These are phyloP conservation scores for Prunus yedoensis DNA, from an alignment of 331 rosid genomes.

Conservation along the genomic window DNA sequence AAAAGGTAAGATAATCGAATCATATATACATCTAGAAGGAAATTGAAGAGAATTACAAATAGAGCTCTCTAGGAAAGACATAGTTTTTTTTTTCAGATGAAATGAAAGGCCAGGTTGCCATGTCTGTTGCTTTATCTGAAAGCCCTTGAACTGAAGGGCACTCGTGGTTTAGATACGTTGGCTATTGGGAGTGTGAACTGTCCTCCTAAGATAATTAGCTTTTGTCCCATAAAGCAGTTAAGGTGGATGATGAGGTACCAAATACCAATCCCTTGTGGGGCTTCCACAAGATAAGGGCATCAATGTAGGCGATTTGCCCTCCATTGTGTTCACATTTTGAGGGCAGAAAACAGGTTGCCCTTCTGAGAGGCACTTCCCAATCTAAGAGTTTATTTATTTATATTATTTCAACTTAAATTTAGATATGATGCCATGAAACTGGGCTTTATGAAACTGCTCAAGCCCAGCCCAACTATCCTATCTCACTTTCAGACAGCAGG, in stretches of 20 bases:
- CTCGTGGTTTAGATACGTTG: not conserved
- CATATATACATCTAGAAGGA: too few species aligned
- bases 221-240: constrained; percentile 19
- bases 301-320: constrained; percentile 8
- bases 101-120: constrained; percentile 15
- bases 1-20: too few species aligned
- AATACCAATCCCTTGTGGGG: constrained; percentile 1
- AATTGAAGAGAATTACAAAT: too few species aligned
- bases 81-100: not conserved
- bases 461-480: not conserved
- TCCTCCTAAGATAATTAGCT: not conserved
- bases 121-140: constrained; percentile 27
- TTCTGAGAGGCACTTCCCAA: not conserved
- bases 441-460: not conserved
- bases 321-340: constrained; percentile 9
- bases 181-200: constrained; percentile 9
- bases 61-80: too few species aligned
- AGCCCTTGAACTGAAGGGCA: constrained; percentile 13
- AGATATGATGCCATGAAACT: too few species aligned
- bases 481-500: too few species aligned
- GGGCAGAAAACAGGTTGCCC: not conserved
- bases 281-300: constrained; percentile 12
- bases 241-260: constrained; percentile 3
- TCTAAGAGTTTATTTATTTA: not conserved
- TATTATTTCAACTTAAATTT: too few species aligned